phyloP scores from a whole-genome alignment of 176 grass and related monocot genomes.

The Puya raimondii region DNA sequence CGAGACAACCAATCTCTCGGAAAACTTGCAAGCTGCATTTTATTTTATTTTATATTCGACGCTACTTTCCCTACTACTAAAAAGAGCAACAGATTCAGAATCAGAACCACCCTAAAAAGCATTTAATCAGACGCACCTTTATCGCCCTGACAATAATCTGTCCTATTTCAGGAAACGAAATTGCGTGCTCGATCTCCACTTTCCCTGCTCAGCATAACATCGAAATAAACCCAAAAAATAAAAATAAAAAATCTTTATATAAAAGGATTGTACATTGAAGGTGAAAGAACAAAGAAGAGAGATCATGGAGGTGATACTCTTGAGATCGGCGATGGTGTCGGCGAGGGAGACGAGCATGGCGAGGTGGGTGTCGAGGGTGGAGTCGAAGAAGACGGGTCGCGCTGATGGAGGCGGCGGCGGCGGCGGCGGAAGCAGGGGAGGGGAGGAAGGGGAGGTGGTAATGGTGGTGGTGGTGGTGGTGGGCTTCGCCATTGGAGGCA shows the following conservation, averaged over 20 bases:
- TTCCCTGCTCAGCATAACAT: constrained; percentile 25
- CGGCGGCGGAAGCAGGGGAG: not conserved
- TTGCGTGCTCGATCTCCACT: constrained; percentile 18
- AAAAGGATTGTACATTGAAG: constrained; percentile 27
- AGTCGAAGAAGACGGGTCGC: constrained; percentile 40
- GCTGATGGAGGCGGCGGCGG: constrained; percentile 1
- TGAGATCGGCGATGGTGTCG: constrained; percentile 40
- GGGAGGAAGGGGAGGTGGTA: not conserved
- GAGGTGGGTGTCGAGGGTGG: constrained; percentile 47
- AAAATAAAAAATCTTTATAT: constrained; percentile 20
- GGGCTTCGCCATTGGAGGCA: not conserved
- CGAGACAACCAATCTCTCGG: no score
- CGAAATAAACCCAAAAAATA: not conserved
- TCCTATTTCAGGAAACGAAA: constrained; percentile 28
- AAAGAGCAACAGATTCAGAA: constrained; percentile 29
- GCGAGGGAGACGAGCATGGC: constrained; percentile 28
- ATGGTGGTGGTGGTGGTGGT: not conserved
- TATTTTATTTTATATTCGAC: no score
- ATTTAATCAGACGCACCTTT: constrained; percentile 3
- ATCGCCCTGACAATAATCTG: constrained; percentile 30
- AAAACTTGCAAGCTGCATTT: no score
- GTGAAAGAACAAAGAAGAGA: not conserved
- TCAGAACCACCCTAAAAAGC: not conserved
- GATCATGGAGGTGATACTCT: constrained; percentile 30
- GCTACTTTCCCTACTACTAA: not conserved